Conservation (phyloP, 768 basidiomycete species). For the Rhodotorula sphaerocarpa region DNA sequence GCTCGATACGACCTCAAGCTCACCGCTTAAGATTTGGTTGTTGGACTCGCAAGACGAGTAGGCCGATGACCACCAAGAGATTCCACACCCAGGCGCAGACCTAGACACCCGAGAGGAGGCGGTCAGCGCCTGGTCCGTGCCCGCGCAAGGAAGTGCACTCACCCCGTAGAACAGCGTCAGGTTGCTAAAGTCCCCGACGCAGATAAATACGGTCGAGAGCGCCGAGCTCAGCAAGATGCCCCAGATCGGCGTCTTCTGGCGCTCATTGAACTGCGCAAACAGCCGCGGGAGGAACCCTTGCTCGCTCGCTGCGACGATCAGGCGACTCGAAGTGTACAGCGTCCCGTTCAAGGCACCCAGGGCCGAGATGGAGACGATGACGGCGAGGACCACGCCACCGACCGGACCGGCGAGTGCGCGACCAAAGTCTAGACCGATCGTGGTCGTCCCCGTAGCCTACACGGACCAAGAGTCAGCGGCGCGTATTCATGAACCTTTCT, state of each 20-base stretch:
- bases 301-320: constrained; percentile 80
- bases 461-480: too few relatives aligned
- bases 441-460: constrained; percentile 20
- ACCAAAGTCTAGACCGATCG: constrained; percentile 62
- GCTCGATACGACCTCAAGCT: background rate
- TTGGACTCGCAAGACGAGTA: constrained; percentile 77
- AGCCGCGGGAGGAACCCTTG: constrained; percentile 74
- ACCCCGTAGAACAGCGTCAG: constrained; percentile 63
- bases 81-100: constrained; percentile 45
- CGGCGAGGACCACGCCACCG: constrained; percentile 80
- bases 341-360: constrained; percentile 75
- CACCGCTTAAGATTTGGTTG: constrained; percentile 81
- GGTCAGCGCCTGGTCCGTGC: background rate
- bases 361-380: constrained; percentile 86
- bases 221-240: constrained; percentile 70
- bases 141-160: constrained; percentile 46
- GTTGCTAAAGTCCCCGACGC: constrained; percentile 31
- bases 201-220: constrained; percentile 49
- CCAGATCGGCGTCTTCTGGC: constrained; percentile 75
- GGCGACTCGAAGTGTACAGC: constrained; percentile 49
- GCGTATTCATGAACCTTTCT: accelerated
- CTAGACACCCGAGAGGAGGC: background rate
- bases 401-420: constrained; percentile 71
- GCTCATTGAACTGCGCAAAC: constrained; percentile 67
- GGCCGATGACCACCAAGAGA: constrained; percentile 58